Percentiles rank a stretch among this genome's conserved stretches.
Conservation (phyloP, 257 asterid genomes). For the Primulina huaijiensis region DNA sequence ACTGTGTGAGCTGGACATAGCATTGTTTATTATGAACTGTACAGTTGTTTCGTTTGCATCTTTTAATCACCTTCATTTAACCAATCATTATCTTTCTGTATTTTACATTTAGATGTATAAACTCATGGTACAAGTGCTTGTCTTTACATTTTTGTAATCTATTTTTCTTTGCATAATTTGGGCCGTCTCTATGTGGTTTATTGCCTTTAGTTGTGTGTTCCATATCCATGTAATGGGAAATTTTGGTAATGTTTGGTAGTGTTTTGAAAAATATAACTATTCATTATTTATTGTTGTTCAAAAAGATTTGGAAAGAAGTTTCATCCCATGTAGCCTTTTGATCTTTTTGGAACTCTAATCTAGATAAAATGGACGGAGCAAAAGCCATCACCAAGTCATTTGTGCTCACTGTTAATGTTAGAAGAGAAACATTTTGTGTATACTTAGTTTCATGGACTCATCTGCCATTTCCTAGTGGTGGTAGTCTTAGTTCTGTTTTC, state of each 20-base stretch:
- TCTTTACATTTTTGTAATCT: neutral
- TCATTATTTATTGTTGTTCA: neutral
- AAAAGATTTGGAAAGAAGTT: neutral
- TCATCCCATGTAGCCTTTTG: neutral
- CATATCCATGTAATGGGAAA: neutral
- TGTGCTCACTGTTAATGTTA: neutral
- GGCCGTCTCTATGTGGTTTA: neutral
- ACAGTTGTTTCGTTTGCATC: neutral
- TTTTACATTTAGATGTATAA: neutral
- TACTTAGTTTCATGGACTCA: neutral
- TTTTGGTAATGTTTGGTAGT: neutral
- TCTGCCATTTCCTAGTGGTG: slow-evolving; percentile 4
- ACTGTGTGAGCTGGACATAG: neutral
- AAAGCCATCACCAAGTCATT: neutral
- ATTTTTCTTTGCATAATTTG: slow-evolving; percentile 3
- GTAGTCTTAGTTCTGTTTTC: slow-evolving; percentile 7
- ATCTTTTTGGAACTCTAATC: slow-evolving; percentile 6
- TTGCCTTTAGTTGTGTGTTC: neutral
- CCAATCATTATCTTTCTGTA: neutral
- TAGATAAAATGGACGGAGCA: neutral
- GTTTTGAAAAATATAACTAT: no score
- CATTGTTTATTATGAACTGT: neutral
- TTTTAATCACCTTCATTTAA: neutral
- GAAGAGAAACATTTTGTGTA: slow-evolving; percentile 13
- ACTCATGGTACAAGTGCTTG: neutral